phyloP scores from a whole-genome alignment of 495 filamentous ascomycete genomes.

The Hypoxylon intermedium region DNA sequence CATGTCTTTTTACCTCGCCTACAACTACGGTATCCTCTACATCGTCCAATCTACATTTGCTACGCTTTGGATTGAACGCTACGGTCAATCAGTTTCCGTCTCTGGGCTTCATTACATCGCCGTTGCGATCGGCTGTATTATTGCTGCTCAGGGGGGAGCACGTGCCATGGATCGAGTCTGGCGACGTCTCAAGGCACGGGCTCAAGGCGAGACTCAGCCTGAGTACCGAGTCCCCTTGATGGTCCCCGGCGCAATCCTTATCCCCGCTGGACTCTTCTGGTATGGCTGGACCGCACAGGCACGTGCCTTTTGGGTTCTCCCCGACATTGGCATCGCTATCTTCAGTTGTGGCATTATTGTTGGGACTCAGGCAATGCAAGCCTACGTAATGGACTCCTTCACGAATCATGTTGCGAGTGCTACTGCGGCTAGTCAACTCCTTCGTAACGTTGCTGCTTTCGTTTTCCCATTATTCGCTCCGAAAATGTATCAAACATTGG shows the following conservation, averaged over 20 bases:
- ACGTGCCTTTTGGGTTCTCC: conserved; percentile 51
- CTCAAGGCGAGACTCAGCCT: conserved; percentile 1
- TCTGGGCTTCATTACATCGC: background rate
- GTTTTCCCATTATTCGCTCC: conserved; percentile 74
- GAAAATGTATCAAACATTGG: conserved; percentile 63
- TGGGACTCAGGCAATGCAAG: conserved; percentile 3
- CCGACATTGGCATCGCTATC: conserved; percentile 12
- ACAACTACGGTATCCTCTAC: conserved; percentile 49
- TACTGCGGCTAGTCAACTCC: conserved; percentile 65
- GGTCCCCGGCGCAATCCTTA: conserved; percentile 10
- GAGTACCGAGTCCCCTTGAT: conserved; percentile 19
- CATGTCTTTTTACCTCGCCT: conserved; percentile 44
- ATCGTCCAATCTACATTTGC: conserved; percentile 56
- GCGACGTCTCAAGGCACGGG: conserved; percentile 36
- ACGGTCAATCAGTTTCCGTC: conserved; percentile 35
- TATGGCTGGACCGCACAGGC: conserved; percentile 44
- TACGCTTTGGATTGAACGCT: conserved; percentile 46
- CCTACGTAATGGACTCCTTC: conserved; percentile 75
- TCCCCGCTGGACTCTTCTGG: conserved; percentile 38
- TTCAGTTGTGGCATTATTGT: conserved; percentile 14
- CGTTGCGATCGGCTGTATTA: conserved; percentile 45
- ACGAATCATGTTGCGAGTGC: conserved; percentile 73
- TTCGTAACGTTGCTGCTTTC: conserved; percentile 69
- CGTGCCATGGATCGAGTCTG: conserved; percentile 38
- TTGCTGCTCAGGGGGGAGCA: conserved; percentile 51